A percentile compares a stretch with the other conserved stretches of the same genome.
Evolutionary conservation across 2,329 filamentous ascomycete species (phyloP).

Genomic region (Apiospora koreana): DNA sequence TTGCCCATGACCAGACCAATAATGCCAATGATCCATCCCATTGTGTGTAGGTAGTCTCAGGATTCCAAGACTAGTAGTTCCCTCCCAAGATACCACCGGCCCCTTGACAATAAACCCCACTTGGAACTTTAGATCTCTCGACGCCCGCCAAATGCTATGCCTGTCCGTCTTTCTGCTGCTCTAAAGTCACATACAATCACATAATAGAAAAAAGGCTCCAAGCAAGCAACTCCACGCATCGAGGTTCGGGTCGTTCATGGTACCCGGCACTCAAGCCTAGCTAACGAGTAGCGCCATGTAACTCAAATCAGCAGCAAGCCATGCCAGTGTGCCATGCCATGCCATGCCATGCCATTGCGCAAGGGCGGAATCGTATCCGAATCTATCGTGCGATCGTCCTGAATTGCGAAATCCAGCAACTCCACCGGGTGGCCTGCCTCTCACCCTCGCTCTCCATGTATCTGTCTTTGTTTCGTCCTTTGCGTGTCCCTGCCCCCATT

Average conservation of each 20-base stretch:
- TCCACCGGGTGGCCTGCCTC: background rate
- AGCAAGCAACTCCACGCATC: background rate
- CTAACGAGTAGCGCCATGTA: background rate
- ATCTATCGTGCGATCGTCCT: slow-evolving; percentile 8
- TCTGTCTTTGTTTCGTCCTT: background rate
- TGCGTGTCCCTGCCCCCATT: background rate
- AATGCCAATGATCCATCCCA: background rate
- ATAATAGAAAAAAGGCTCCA: background rate
- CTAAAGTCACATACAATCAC: background rate
- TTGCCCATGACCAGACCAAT: background rate
- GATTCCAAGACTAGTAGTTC: background rate
- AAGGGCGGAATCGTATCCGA: background rate
- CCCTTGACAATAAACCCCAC: background rate
- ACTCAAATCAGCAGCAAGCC: slow-evolving; percentile 1
- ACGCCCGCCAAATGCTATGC: background rate
- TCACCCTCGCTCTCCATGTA: background rate
- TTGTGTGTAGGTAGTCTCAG: background rate
- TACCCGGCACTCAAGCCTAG: background rate
- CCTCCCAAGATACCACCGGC: background rate
- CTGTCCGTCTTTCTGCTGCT: background rate
- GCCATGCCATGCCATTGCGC: background rate
- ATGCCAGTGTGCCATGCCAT: background rate
- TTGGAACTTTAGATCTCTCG: background rate
- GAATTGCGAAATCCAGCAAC: background rate
- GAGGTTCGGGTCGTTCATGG: background rate